A percentile compares a stretch with the other conserved stretches of the same genome.
Conservation (phyloP, 2,329 filamentous ascomycete species). For the Cordyceps tenuipes region DNA sequence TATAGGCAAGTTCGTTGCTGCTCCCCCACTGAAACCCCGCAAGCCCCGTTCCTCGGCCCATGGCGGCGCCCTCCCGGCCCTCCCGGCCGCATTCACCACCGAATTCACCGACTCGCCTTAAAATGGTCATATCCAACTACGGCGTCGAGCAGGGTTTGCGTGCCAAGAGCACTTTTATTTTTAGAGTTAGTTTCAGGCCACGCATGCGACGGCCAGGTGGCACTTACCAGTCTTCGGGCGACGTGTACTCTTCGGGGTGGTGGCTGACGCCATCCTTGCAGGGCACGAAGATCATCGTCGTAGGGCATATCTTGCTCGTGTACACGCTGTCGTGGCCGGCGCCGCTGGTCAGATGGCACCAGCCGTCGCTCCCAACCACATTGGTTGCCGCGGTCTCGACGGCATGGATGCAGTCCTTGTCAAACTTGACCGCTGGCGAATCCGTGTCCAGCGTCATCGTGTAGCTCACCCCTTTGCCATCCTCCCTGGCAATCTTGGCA, state of each 20-base stretch:
- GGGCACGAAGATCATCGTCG: slow-evolving; percentile 32
- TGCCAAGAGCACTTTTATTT: slow-evolving; percentile 15
- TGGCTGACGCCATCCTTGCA: slow-evolving; percentile 30
- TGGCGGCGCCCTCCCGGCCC: not conserved
- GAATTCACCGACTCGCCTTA: not conserved
- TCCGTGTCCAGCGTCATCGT: slow-evolving; percentile 54
- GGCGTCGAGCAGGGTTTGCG: slow-evolving; percentile 17
- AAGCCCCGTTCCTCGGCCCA: not conserved
- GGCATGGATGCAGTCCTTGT: slow-evolving; percentile 56
- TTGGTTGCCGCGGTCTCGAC: slow-evolving; percentile 50
- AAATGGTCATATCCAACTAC: slow-evolving; percentile 16
- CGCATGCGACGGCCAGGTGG: not conserved
- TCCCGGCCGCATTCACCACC: no score
- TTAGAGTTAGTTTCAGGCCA: not conserved
- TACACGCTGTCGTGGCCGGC: slow-evolving; percentile 32
- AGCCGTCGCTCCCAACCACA: slow-evolving; percentile 39
- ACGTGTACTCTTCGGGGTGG: slow-evolving; percentile 27
- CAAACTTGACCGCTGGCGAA: slow-evolving; percentile 52
- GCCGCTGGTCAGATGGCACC: slow-evolving; percentile 27
- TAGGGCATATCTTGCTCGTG: slow-evolving; percentile 25
- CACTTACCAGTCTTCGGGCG: slow-evolving; percentile 24
- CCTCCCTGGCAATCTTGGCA: slow-evolving; percentile 17
- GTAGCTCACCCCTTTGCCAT: slow-evolving; percentile 33
- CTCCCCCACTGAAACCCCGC: not conserved
- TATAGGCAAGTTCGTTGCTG: no score